Conservation (phyloP, 371 early-diverging fungal species). For the Actinomucor elegans region DNA sequence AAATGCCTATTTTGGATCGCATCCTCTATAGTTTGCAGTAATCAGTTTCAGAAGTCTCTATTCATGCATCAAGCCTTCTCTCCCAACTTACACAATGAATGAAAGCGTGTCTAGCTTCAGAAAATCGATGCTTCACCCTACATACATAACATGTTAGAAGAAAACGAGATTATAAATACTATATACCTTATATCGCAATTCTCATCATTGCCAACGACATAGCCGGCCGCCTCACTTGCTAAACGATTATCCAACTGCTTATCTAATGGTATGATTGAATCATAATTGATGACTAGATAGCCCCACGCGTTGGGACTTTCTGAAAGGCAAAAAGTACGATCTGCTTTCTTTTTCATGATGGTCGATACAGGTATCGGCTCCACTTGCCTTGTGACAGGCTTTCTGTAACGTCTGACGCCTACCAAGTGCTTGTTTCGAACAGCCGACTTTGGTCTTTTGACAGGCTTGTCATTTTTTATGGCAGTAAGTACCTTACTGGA, state of each 20-base stretch:
- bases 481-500: background rate
- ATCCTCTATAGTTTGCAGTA: background rate
- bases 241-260: background rate
- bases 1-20: background rate
- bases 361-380: background rate
- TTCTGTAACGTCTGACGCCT: background rate
- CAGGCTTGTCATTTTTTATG: background rate
- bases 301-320: too few species aligned
- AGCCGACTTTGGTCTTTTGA: background rate
- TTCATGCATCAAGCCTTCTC: too few species aligned
- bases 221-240: slow-evolving; percentile 1
- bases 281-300: too few species aligned
- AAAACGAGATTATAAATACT: background rate
- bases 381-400: background rate
- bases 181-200: slow-evolving; percentile 14
- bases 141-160: too few species aligned
- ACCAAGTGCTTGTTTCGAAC: background rate
- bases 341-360: background rate
- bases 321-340: background rate
- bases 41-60: background rate
- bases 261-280: too few species aligned
- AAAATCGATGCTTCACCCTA: too few species aligned
- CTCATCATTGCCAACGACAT: slow-evolving; percentile 3
- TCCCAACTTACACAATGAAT: slow-evolving; percentile 11
- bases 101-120: background rate